A percentile compares a stretch with the other conserved stretches of the same genome.
phyloP scores from a whole-genome alignment of 345 rosid genomes.

The Streptanthus diversifolius region DNA sequence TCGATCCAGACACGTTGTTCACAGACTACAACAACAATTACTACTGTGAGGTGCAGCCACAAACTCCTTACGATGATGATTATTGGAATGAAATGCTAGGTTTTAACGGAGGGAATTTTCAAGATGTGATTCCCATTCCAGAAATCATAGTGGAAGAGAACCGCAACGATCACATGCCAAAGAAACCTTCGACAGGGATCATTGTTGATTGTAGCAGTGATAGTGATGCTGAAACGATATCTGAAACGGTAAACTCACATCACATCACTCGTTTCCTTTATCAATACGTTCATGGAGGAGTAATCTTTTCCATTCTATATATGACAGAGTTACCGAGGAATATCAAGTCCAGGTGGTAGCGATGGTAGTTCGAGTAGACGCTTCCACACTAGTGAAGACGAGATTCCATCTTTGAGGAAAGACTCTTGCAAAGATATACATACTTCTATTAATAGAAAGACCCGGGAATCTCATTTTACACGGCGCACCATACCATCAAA shows the following conservation, averaged over 20 bases:
- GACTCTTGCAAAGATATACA: slow-evolving; percentile 13
- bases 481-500: background rate
- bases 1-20: background rate
- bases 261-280: background rate
- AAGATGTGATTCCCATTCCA: background rate
- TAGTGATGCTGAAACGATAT: slow-evolving; percentile 15
- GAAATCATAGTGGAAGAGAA: background rate
- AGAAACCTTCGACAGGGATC: slow-evolving; percentile 11
- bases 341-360: slow-evolving; percentile 11
- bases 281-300: background rate
- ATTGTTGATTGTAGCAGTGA: slow-evolving; percentile 3
- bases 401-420: background rate
- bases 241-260: slow-evolving; percentile 1
- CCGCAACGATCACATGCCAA: slow-evolving; percentile 14
- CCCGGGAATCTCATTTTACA: background rate
- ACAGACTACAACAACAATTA: background rate
- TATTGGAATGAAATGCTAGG: background rate
- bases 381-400: background rate
- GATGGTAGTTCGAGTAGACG: background rate
- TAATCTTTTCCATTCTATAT: background rate
- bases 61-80: slow-evolving; percentile 1
- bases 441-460: background rate
- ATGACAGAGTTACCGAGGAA: slow-evolving; percentile 27
- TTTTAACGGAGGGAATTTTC: background rate
- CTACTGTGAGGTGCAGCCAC: background rate